Evolutionary conservation across 192 early-diverging fungal species (phyloP).

Genomic region (Coemansia sp.): DNA sequence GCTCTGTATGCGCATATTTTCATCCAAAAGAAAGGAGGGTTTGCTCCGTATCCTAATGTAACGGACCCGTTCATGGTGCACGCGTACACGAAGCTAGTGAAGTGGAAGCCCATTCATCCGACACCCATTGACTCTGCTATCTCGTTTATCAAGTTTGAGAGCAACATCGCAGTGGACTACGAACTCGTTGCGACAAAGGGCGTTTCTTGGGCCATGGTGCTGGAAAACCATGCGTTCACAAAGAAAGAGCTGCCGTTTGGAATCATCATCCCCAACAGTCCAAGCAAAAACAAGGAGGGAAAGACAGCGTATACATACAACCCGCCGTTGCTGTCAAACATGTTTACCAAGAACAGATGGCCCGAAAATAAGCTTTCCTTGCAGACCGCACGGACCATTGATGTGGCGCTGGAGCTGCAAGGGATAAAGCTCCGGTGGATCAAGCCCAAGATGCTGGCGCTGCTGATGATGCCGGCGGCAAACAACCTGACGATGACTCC

Average conservation of each 20-base stretch:
- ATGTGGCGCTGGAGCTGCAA: slow-evolving; percentile 12
- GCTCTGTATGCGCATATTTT: slow-evolving; percentile 17
- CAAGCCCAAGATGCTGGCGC: slow-evolving; percentile 2
- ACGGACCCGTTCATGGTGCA: slow-evolving; percentile 11
- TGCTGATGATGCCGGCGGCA: background rate
- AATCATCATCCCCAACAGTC: background rate
- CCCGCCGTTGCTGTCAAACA: slow-evolving; percentile 8
- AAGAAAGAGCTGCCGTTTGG: background rate
- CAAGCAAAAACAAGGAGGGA: background rate
- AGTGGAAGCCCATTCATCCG: background rate
- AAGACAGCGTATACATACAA: background rate
- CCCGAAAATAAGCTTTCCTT: background rate
- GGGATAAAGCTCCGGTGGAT: slow-evolving; percentile 17
- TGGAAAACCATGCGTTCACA: slow-evolving; percentile 10
- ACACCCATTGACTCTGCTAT: background rate
- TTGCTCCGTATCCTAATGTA: slow-evolving; percentile 12
- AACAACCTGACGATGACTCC: slow-evolving; percentile 7
- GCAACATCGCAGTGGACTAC: background rate
- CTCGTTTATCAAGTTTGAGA: slow-evolving; percentile 2
- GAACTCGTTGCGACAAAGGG: slow-evolving; percentile 6
- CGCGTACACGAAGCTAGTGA: background rate
- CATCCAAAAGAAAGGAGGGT: slow-evolving; percentile 1
- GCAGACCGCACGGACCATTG: background rate
- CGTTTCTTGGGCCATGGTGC: slow-evolving; percentile 18
- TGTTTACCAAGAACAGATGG: background rate